Conservation (phyloP, 2,329 filamentous ascomycete genomes). For the Fusarium begoniae region DNA sequence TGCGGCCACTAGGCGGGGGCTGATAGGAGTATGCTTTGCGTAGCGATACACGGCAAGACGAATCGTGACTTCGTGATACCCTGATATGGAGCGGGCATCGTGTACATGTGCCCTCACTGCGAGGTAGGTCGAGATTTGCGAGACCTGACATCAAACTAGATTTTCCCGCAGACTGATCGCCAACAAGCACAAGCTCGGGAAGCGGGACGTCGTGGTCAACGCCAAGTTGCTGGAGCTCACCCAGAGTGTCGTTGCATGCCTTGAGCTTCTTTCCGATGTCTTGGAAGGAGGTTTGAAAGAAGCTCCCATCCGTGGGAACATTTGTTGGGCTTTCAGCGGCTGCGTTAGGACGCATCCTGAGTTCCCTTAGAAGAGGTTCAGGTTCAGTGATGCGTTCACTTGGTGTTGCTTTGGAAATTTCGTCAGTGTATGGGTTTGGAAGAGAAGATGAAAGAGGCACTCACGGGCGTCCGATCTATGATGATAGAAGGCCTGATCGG, state of each 20-base stretch:
- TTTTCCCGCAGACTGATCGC: slow-evolving; percentile 87
- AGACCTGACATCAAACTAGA: slow-evolving; percentile 74
- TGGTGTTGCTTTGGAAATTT: slow-evolving; percentile 46
- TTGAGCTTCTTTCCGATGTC: slow-evolving; percentile 72
- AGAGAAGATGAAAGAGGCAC: slow-evolving; percentile 27
- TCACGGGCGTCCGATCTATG: slow-evolving; percentile 52
- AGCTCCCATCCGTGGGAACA: slow-evolving; percentile 47
- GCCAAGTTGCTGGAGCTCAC: slow-evolving; percentile 75
- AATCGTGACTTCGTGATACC: slow-evolving; percentile 65
- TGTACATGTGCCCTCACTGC: slow-evolving; percentile 78
- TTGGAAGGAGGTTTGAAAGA: slow-evolving; percentile 55
- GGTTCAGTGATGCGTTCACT: slow-evolving; percentile 49
- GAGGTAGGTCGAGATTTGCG: slow-evolving; percentile 75
- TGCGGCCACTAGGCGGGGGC: slow-evolving; percentile 50
- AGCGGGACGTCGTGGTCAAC: slow-evolving; percentile 76
- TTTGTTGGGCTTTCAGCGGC: slow-evolving; percentile 39
- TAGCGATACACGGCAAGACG: slow-evolving; percentile 75
- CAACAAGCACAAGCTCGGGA: slow-evolving; percentile 83
- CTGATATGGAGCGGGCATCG: slow-evolving; percentile 84
- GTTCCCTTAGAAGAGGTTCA: slow-evolving; percentile 51
- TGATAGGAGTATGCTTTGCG: slow-evolving; percentile 70
- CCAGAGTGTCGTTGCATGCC: slow-evolving; percentile 71
- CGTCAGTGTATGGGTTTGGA: slow-evolving; percentile 11
- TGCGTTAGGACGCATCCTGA: slow-evolving; percentile 45
- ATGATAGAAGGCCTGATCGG: slow-evolving; percentile 40